Conservation (phyloP, 352 stramenopile species). For the Globisporangium carolinianum region DNA sequence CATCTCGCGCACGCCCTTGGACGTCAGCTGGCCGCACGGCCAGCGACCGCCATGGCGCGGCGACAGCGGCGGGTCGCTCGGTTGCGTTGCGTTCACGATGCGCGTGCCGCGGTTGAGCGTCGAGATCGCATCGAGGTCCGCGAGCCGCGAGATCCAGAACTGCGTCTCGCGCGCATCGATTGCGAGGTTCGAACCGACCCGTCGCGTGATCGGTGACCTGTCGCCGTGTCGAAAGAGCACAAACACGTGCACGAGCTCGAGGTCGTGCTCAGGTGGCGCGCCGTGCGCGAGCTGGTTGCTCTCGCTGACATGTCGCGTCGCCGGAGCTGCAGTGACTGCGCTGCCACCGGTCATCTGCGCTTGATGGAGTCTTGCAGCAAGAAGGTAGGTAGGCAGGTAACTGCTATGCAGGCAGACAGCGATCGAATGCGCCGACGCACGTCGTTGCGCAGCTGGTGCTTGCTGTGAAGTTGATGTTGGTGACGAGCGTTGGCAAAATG, state of each 20-base stretch:
- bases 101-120: constrained; percentile 39
- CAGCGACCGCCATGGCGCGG: constrained; percentile 53
- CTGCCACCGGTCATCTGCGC: neutral
- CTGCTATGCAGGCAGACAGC: too few species aligned
- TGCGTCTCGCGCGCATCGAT: constrained; percentile 41
- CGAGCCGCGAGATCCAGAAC: constrained; percentile 56
- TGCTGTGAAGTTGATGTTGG: too few species aligned
- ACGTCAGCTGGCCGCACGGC: constrained; percentile 69
- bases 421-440: too few species aligned
- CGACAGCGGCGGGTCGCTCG: constrained; percentile 19
- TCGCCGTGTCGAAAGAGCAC: constrained; percentile 75
- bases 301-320: too few species aligned
- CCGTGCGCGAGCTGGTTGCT: too few species aligned
- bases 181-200: constrained; percentile 29
- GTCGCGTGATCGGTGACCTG: constrained; percentile 63
- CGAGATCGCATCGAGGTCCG: constrained; percentile 31
- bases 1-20: constrained; percentile 64
- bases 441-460: too few species aligned
- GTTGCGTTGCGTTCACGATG: constrained; percentile 23
- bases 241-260: constrained; percentile 56
- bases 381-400: too few species aligned
- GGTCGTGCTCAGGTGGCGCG: constrained; percentile 7
- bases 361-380: neutral
- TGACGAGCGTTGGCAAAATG: too few species aligned
- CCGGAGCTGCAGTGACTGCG: too few species aligned